Percentiles rank a stretch among this genome's conserved stretches.
Evolutionary conservation across 2,329 filamentous ascomycete genomes (phyloP).

Genomic region (Cordyceps cateniannulata): DNA sequence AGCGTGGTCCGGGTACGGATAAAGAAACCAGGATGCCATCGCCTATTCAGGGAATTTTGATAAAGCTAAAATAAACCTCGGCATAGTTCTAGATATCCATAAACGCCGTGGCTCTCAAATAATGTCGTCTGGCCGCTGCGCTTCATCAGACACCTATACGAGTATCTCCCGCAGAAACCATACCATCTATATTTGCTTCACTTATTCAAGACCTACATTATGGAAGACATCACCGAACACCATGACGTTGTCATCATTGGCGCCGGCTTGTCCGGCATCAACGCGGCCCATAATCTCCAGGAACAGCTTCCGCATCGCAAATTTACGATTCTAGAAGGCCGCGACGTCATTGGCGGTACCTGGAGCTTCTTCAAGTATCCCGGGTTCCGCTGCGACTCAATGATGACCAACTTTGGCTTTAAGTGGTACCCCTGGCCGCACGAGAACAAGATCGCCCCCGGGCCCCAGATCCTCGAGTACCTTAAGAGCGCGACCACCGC

Average conservation of each 20-base stretch:
- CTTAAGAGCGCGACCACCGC: conserved; percentile 41
- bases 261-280: conserved; percentile 65
- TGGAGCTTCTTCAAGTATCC: conserved; percentile 72
- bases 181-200: no score
- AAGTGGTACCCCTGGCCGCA: conserved; percentile 62
- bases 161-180: no score
- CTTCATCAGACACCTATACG: no score
- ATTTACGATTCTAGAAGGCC: conserved; percentile 60
- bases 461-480: conserved; percentile 42
- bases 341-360: conserved; percentile 60
- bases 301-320: conserved; percentile 44
- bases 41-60: no score
- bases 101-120: no score
- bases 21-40: no score
- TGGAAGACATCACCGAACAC: conserved; percentile 8
- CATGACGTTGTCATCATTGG: conserved; percentile 58
- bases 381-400: conserved; percentile 58
- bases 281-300: conserved; percentile 60
- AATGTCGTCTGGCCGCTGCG: no score
- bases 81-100: no score
- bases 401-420: conserved; percentile 55
- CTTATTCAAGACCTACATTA: neutral
- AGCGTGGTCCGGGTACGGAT: no score
- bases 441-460: conserved; percentile 42
- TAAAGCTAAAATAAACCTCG: no score